A percentile compares a stretch with the other conserved stretches of the same genome.
Conservation (phyloP, 2,329 filamentous ascomycete species). For the Aspergillus novoparasiticus region DNA sequence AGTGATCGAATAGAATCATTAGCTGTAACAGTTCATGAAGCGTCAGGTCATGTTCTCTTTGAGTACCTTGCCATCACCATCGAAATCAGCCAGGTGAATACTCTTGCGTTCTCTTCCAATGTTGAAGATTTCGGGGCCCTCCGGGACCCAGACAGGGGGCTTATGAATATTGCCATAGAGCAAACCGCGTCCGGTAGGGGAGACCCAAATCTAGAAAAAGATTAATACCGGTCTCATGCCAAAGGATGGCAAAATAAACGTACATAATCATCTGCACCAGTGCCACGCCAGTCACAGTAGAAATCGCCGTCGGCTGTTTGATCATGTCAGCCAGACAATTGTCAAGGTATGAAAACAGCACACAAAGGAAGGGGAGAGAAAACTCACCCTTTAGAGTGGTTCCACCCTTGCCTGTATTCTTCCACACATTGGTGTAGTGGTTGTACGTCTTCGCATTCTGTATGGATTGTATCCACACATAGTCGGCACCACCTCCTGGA, state of each 20-base stretch:
- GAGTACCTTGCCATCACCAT: constrained; percentile 31
- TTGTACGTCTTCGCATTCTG: neutral
- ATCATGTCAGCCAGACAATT: neutral
- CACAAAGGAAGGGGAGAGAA: neutral
- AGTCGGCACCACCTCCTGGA: too few species aligned
- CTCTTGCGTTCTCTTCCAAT: neutral
- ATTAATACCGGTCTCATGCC: too few species aligned
- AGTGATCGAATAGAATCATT: neutral
- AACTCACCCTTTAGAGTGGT: constrained; percentile 1
- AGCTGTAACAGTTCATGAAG: too few species aligned
- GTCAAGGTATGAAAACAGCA: too few species aligned
- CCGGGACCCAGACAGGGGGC: neutral
- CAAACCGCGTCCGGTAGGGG: neutral
- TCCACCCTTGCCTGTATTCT: constrained; percentile 1
- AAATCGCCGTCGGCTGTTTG: neutral
- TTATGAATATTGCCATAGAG: neutral
- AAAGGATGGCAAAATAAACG: neutral
- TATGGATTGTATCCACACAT: neutral
- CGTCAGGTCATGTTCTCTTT: too few species aligned
- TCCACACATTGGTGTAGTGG: neutral
- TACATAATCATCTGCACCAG: constrained; percentile 3
- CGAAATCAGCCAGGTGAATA: constrained; percentile 42
- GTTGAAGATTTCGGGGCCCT: neutral
- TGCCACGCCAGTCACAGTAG: constrained; percentile 6
- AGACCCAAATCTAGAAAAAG: neutral